Evolutionary conservation across 169 alveolate species (phyloP).

Genomic region (Plasmodium berghei): DNA sequence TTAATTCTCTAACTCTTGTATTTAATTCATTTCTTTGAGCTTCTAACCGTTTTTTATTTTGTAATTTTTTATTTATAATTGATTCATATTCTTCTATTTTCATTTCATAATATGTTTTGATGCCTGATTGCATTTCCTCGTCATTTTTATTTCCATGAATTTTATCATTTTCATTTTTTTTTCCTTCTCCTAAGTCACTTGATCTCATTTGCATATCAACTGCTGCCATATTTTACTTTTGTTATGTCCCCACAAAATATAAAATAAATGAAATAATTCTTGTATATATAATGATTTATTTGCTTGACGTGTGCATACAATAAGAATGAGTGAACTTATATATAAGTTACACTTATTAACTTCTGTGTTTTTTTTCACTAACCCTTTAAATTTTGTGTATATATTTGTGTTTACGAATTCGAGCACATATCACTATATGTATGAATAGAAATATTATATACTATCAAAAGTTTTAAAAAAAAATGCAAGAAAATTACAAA

Average conservation of each 20-base stretch:
- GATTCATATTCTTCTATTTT: conserved; percentile 86
- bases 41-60: conserved; percentile 93
- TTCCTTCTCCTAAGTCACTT: conserved; percentile 16
- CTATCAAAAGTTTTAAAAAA: no score
- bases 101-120: conserved; percentile 78
- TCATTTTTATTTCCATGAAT: conserved; percentile 15
- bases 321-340: background rate
- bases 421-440: no score
- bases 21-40: conserved; percentile 99
- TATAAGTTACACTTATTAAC: no score
- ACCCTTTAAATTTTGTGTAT: no score
- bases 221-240: conserved; percentile 34
- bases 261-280: background rate
- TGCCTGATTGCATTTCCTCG: conserved; percentile 66
- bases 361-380: no score
- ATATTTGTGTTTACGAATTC: no score
- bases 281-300: background rate
- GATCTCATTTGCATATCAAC: conserved; percentile 62
- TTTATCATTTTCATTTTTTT: conserved; percentile 19
- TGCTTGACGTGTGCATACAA: background rate
- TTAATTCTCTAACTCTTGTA: conserved; percentile 93
- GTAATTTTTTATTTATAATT: conserved; percentile 78
- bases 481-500: no score
- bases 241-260: background rate
- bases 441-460: no score